phyloP scores from a whole-genome alignment of 805 yeast genomes.

The Naumovozyma dairenensis region DNA sequence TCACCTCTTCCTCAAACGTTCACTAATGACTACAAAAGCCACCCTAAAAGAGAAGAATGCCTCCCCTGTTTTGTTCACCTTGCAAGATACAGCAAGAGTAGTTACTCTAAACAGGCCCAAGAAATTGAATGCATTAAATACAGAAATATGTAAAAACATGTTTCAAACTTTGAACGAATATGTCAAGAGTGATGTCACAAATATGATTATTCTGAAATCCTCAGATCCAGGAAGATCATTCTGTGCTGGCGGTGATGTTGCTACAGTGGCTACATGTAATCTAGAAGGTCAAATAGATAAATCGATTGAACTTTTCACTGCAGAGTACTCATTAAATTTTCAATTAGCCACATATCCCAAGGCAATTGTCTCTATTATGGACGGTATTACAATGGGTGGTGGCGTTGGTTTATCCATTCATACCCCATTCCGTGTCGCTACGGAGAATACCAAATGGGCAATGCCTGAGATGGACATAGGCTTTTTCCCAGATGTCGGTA shows the following conservation, averaged over 20 bases:
- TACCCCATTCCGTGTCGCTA: conserved; percentile 86
- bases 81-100: conserved; percentile 48
- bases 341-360: conserved; percentile 72
- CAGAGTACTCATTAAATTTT: conserved; percentile 76
- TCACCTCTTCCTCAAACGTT: too few relatives aligned
- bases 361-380: conserved; percentile 77
- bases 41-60: background rate
- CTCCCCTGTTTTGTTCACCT: conserved; percentile 17
- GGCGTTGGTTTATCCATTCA: conserved; percentile 91
- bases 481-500: conserved; percentile 92
- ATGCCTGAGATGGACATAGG: conserved; percentile 99
- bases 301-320: conserved; percentile 58
- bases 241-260: conserved; percentile 96
- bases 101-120: conserved; percentile 68
- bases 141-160: conserved; percentile 64
- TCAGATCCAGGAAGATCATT: conserved; percentile 53
- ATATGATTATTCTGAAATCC: conserved; percentile 52
- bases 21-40: background rate
- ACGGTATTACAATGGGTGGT: conserved; percentile 97
- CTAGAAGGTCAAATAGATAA: conserved; percentile 35
- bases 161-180: conserved; percentile 69
- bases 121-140: conserved; percentile 77
- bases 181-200: conserved; percentile 55
- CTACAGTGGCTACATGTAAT: conserved; percentile 60
- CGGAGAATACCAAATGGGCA: conserved; percentile 82